Base-by-base conservation (phyloP, 164 flowering plant species). In the Vitis riparia region DNA sequence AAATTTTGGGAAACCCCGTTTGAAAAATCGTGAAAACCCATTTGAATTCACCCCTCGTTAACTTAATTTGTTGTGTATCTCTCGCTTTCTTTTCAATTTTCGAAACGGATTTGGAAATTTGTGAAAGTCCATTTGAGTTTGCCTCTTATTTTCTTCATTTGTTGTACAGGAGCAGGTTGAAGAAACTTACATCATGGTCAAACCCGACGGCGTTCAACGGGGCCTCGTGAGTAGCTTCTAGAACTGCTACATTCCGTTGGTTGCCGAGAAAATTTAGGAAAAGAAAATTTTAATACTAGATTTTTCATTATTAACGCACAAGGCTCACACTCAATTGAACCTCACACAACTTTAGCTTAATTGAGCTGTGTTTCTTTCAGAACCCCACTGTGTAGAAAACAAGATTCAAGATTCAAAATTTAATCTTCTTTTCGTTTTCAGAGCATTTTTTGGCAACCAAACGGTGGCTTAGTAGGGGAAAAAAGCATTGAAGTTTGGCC, bases 121-220 rank as follows among this genome's bases (percentile, higher is more conserved):
- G 32, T 19, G 3, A 17, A 32, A 32, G 4, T 6, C 44, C 44
- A 32, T 2, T 55, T 0, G 63, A 19, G 2, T 52, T 5, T 55
- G 29, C 29, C n/a, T n/a, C 29, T 29, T 30, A 27, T 70, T 16
- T 1, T 16, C 27, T 66, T 47, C 1, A 6, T 50, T 48, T 52
- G 65, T 63, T 61, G 68, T 76, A 52, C 79, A 87, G 93, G 90
- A 91, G 66, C 75, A 87, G 73, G 91, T 90, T 68, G 93, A 94
- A 47, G 81, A 91, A 81, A 89, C 88, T 19, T 94, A 94, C 78
- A 91, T 94, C 72, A 94, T 94, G 99, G 82, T 95, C 51, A 95
- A 93, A 71, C 99, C 99, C 1, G 99, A 95, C 62, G 99, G 98
- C 8, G 97, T 95, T 71, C 99, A 91, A 75, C 90, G 99, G 14